Evolutionary conservation across 352 stramenopile genomes (phyloP).

Genomic region (Nothophytophthora sp.): DNA sequence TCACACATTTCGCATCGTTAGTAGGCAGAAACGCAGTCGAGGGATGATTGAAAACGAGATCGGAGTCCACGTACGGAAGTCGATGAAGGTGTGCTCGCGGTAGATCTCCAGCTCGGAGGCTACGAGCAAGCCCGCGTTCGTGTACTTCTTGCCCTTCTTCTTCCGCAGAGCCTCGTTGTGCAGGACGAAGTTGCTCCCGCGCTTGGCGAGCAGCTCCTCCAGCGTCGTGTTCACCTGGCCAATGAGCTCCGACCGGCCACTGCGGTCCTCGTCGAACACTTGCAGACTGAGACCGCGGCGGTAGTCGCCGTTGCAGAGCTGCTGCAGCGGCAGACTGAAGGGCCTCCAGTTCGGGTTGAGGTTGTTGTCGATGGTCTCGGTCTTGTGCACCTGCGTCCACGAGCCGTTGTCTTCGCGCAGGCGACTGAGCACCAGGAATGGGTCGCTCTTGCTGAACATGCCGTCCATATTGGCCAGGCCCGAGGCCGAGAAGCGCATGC

Average conservation of each 20-base stretch:
- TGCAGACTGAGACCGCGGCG: slow-evolving; percentile 70
- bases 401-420: slow-evolving; percentile 52
- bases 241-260: slow-evolving; percentile 70
- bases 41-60: too few species aligned
- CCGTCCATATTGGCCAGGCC: slow-evolving; percentile 67
- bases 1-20: slow-evolving; percentile 3
- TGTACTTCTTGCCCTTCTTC: slow-evolving; percentile 79
- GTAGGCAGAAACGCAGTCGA: too few species aligned
- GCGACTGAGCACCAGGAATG: slow-evolving; percentile 59
- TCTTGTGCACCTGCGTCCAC: slow-evolving; percentile 63
- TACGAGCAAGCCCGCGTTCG: slow-evolving; percentile 54
- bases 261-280: slow-evolving; percentile 81
- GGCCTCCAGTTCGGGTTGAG: slow-evolving; percentile 67
- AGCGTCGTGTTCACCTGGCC: slow-evolving; percentile 61
- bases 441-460: slow-evolving; percentile 66
- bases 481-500: slow-evolving; percentile 47
- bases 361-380: slow-evolving; percentile 74
- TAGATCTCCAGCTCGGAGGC: slow-evolving; percentile 40
- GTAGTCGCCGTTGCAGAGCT: slow-evolving; percentile 81
- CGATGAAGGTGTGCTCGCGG: slow-evolving; percentile 53
- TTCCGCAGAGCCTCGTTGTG: slow-evolving; percentile 55
- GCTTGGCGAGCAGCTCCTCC: slow-evolving; percentile 56
- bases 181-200: slow-evolving; percentile 52
- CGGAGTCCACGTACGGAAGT: slow-evolving; percentile 62
- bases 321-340: slow-evolving; percentile 58